phyloP scores from a whole-genome alignment of 2,329 filamentous ascomycete species.

The Colletotrichum filicis region DNA sequence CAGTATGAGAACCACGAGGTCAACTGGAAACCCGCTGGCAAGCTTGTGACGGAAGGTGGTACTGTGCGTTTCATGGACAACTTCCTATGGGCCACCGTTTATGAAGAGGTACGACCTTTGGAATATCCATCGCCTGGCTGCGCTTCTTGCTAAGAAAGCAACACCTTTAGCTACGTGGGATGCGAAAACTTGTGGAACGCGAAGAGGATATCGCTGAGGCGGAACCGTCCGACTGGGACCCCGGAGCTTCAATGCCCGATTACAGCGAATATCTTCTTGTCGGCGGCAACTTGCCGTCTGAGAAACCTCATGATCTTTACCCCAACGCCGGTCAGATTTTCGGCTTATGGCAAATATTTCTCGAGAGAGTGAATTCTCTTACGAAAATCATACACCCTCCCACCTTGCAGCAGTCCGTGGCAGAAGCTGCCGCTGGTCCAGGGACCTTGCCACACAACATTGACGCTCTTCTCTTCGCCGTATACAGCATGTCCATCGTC shows the following conservation, averaged over 20 bases:
- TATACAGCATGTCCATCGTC: slow-evolving; percentile 68
- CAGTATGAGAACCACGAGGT: slow-evolving; percentile 31
- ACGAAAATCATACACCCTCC: slow-evolving; percentile 79
- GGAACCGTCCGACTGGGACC: slow-evolving; percentile 14
- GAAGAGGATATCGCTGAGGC: neutral
- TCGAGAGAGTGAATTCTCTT: slow-evolving; percentile 79
- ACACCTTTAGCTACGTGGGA: slow-evolving; percentile 5
- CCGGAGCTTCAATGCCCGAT: slow-evolving; percentile 27
- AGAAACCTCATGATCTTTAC: slow-evolving; percentile 12
- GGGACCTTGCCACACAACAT: slow-evolving; percentile 35
- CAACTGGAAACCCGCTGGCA: slow-evolving; percentile 57
- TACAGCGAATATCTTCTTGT: slow-evolving; percentile 25
- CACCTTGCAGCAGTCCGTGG: slow-evolving; percentile 51
- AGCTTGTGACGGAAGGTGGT: slow-evolving; percentile 65
- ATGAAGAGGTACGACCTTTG: slow-evolving; percentile 60
- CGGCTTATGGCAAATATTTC: slow-evolving; percentile 77
- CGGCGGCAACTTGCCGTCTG: neutral
- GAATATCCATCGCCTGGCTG: neutral
- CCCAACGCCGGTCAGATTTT: slow-evolving; percentile 43
- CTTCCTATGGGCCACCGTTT: slow-evolving; percentile 63
- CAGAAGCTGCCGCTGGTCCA: slow-evolving; percentile 43
- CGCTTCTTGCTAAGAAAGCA: neutral
- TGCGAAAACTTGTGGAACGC: slow-evolving; percentile 14
- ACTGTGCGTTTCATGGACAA: slow-evolving; percentile 68
- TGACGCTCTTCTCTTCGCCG: slow-evolving; percentile 73